Evolutionary conservation across 2,329 filamentous ascomycete genomes (phyloP).

Genomic region (Cladophialophora bantiana): DNA sequence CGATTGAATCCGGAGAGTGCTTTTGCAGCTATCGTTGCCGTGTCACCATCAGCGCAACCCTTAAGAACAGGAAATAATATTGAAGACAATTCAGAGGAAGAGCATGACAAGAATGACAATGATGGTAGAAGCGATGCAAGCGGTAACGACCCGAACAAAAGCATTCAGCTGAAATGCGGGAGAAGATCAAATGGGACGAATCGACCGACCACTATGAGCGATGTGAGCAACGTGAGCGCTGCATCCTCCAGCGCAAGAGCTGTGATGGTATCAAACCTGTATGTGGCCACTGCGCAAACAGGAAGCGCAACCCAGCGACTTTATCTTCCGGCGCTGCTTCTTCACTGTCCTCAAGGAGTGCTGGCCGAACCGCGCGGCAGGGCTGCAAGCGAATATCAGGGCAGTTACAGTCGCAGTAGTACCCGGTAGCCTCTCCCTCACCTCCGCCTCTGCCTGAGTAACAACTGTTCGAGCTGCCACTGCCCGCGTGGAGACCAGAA

Average conservation of each 20-base stretch:
- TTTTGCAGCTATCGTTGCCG: neutral
- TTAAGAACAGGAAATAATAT: neutral
- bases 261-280: constrained; percentile 16
- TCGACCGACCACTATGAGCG: constrained; percentile 1
- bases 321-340: neutral
- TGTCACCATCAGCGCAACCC: too few species aligned
- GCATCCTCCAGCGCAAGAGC: constrained; percentile 22
- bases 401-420: too few species aligned
- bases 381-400: neutral
- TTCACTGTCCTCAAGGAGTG: neutral
- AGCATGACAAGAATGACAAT: neutral
- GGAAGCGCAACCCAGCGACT: neutral
- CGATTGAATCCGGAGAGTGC: neutral
- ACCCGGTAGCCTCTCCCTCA: too few species aligned
- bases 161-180: neutral
- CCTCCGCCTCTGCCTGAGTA: too few species aligned
- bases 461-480: too few species aligned
- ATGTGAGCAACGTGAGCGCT: constrained; percentile 15
- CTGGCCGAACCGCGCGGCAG: neutral
- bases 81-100: neutral
- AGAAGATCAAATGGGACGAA: neutral
- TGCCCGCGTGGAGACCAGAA: too few species aligned
- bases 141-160: neutral
- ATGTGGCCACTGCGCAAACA: constrained; percentile 15
- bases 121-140: neutral